Evolutionary conservation across 2,329 filamentous ascomycete genomes (phyloP), one percentile per base, ranked within the genome.

Genomic region (Juglanconis juglandina): DNA sequence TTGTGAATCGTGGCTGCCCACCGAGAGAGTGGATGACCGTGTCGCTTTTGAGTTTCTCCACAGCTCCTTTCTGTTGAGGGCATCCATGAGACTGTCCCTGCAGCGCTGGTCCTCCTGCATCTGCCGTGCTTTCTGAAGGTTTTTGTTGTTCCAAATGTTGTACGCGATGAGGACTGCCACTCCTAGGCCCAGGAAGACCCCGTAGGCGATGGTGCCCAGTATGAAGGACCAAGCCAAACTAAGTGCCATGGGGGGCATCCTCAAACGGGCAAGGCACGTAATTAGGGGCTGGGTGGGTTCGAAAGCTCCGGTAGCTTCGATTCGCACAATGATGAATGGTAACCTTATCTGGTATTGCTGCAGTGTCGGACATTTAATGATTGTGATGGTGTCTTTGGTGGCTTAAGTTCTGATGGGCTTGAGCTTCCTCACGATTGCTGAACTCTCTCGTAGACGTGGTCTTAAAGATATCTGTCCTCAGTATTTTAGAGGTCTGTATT

Each of bases 101-200:
- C 24, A 5, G 9, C 17, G 46, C 34, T 49, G 32, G 9, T 48
- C 17, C 11, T 17, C n/a, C 30, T 47, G 41, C 13, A 46, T 30
- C 9, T 39, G 42, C n/a, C 9, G 14, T 6, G 8, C 0, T 1
- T 32, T 34, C 35, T 6, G 35, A 4, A 34, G 47, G 9, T 35
- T 51, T n/a, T 33, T 52, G 11, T 51, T 56, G 42, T 63, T 61
- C 58, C 61, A 63, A 13, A 48, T 42, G 33, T 63, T 63, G 50
- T 63, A 61, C n/a, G 30, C 30, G n/a, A 61, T n/a, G 3, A 63
- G 46, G 13, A 33, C 44, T 10, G 32, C 34, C 17, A 56, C 4
- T 9, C 41, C 61, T 3, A 61, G 10, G 5, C 44, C 34, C 39
- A 61, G 35, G 14, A 61, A 46, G 2, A n/a, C 33, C 7, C 35